Base-by-base conservation (phyloP, 768 basidiomycete species). In the Chiua virens region DNA sequence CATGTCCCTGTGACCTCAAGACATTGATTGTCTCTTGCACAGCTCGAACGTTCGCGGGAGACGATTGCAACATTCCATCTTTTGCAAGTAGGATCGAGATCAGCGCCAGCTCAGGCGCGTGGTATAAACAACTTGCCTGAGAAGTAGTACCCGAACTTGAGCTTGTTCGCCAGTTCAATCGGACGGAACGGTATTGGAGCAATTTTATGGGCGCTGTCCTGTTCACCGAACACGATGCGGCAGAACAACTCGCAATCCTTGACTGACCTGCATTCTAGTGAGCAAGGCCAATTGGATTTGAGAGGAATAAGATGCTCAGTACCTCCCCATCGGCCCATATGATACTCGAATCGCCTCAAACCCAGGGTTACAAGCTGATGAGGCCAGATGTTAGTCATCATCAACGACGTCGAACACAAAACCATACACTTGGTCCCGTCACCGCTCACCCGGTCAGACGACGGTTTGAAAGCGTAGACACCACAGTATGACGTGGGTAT, bases 401-500 rank as follows among this genome's bases (percentile, higher is more conserved):
- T 18, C 21, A 39, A 23, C 20, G 23, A 25, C 5, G 40, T 4
- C 20, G 17, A 23, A 30, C 5, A 40, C 41, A 54, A 57, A 17
- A 17, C 38, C 72, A 44, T 58, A 80, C 79, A 66, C 61, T 67
- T 69, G 10, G 75, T 57, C 1, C 90, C 90, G 18, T 54, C 50
- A 14, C 54, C 57, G 18, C 80, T 75, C 25, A 88, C 72, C 36
- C 92, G 75, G 13, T 79, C 80, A 21, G 64, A 40, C 9, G 78
- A 79, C 1, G 90, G 88, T 62, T 94, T 95, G 23, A 96, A 59
- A 9, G 85, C 78, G 62, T 85, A 96, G 23, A 89, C 72, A 0
- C 92, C 92, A 51, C 87, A 91, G 58, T 86, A 90, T 6, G 80
- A 76, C 0, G 89, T 71, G 0, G 93, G 93, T 51, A 94, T 92